Base-by-base conservation (phyloP, 169 alveolate genomes). In the Plasmodium inui region DNA sequence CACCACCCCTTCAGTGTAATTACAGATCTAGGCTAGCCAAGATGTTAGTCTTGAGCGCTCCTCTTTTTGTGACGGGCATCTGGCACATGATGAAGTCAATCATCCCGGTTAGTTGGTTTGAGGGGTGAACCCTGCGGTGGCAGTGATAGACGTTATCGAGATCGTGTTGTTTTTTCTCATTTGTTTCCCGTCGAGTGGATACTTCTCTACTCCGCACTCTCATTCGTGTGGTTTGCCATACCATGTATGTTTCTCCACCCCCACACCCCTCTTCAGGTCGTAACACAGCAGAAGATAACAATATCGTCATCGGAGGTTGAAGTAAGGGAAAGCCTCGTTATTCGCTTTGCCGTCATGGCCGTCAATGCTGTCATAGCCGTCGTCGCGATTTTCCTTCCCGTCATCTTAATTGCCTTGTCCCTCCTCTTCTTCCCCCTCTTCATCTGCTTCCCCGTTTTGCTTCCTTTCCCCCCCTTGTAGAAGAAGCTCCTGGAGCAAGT, bases 51-150 rank as follows among this genome's bases (percentile, higher is more conserved):
- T 39, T 85, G 10, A 85, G 93, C 37, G 93, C 93, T 10, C 93
- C 93, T 5, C 67, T 85, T 12, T 73, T 85, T 85, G 84, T 85
- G 2, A 73, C 85, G 5, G 93, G 93, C 22, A 85, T 85, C 26
- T 85, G 93, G 93, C 93, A 85, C 26, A 85, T 85, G 93, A 70
- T 85, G 14, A 85, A 85, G 28, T 73, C 85, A 4, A 85, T 85
- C 61, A 85, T 85, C 19, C 93, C 93, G 10, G 93, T 85, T 61
- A 61, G 37, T 61, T n/a, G 9, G 7, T 8, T 22, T 12, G 9
- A 8, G 74, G 32, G 73, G 34, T 61, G 6, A 0, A n/a, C 37
- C 37, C 17, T 61, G 32, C 0, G 74, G 30, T 22, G 74, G 32
- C 17, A n/a, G 34, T 19, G 57, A 10, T 10, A 8, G n/a, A 46